Conservation (phyloP, 306 rosid species). For the Rubus parviflorus region DNA sequence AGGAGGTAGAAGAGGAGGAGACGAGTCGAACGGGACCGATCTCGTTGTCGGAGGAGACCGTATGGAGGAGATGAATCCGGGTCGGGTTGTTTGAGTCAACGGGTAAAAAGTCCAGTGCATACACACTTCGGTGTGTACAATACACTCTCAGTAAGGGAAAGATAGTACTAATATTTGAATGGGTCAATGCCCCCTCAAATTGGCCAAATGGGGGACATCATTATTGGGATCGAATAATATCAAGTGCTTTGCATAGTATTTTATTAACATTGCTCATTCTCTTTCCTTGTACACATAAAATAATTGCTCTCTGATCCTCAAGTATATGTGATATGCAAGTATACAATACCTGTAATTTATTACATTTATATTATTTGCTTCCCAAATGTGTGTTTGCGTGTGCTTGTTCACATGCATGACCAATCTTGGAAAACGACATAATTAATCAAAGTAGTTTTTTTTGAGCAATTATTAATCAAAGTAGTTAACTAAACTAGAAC, state of each 20-base stretch:
- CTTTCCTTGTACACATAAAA: not conserved
- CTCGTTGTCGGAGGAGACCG: too few relatives aligned
- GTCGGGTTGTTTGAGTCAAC: too few relatives aligned
- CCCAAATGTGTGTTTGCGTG: not conserved
- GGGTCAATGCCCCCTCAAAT: conserved; percentile 21
- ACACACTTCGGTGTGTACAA: too few relatives aligned
- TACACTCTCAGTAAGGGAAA: too few relatives aligned
- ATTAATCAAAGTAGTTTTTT: not conserved
- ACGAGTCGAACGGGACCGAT: too few relatives aligned
- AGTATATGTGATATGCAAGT: not conserved
- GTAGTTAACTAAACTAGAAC: not conserved
- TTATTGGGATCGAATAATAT: conserved; percentile 23
- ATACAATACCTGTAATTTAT: not conserved
- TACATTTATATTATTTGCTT: not conserved
- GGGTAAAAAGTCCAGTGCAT: too few relatives aligned
- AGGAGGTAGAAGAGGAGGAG: too few relatives aligned
- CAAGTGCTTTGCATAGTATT: not conserved
- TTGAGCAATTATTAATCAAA: too few relatives aligned
- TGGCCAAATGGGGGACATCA: conserved; percentile 23
- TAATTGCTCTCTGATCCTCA: not conserved
- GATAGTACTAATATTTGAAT: not conserved
- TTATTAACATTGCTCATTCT: not conserved
- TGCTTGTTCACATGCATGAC: not conserved
- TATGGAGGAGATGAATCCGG: too few relatives aligned
- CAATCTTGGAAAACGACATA: conserved; percentile 1